phyloP scores from a whole-genome alignment of 225 moss, liverwort and hornwort species.

The Physcomitrellopsis africana region DNA sequence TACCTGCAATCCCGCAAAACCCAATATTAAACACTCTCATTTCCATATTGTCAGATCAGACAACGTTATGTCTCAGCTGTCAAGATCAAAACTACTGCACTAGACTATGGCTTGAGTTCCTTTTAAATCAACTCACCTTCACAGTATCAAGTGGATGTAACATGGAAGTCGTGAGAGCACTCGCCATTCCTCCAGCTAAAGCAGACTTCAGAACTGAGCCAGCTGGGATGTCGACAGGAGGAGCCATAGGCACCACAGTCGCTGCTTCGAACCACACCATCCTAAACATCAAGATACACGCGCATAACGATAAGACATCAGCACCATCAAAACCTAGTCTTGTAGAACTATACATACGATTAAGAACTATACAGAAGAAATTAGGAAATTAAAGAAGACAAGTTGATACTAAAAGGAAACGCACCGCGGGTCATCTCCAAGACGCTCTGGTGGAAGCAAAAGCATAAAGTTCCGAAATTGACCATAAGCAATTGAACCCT shows the following conservation, averaged over 20 bases:
- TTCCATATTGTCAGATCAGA: background rate
- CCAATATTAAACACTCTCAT: background rate
- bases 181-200: slow-evolving; percentile 69
- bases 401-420: background rate
- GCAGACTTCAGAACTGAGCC: slow-evolving; percentile 73
- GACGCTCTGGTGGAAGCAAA: slow-evolving; percentile 71
- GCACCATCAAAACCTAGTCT: background rate
- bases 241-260: slow-evolving; percentile 70
- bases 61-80: background rate
- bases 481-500: slow-evolving; percentile 66
- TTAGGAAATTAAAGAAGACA: background rate
- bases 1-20: background rate
- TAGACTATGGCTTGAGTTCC: background rate
- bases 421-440: slow-evolving; percentile 73
- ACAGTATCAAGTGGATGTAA: slow-evolving; percentile 71
- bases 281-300: slow-evolving; percentile 34
- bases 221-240: slow-evolving; percentile 70
- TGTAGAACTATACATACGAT: background rate
- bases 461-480: slow-evolving; percentile 76
- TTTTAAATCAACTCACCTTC: slow-evolving; percentile 45
- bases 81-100: background rate
- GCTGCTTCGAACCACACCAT: slow-evolving; percentile 82
- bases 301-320: background rate
- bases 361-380: too few relatives aligned
- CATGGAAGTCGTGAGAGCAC: slow-evolving; percentile 71